Base-by-base conservation (phyloP, 768 basidiomycete genomes). In the Mycena galericulata region DNA sequence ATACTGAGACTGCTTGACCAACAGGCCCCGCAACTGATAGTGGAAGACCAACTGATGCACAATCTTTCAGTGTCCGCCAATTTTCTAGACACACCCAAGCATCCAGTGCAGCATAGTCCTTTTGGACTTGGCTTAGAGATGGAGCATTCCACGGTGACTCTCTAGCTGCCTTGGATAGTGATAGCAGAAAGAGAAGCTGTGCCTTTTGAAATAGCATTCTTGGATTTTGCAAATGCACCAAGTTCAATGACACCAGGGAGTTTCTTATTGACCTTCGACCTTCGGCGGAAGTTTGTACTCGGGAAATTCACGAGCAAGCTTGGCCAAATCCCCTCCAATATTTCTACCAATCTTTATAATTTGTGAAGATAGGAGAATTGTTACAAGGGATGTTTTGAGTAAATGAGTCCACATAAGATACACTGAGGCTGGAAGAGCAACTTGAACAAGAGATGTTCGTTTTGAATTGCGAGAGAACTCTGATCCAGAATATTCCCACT, bases 271-370 rank as follows among this genome's bases (percentile, higher is more conserved):
- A n/a, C 29, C 43, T 6, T 27, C 20, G 1, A 22, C 14, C 46
- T 49, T 60, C 4, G 9, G 10, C 10, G 46, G 32, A 22, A 49
- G 53, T 38, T 62, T 38, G 60, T 62, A 71, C 10, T 71, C 45
- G 1, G 72, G 50, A 45, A 73, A 73, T 29, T 73, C 72, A n/a
- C 57, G 34, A 34, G 61, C 55, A 36, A 73, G 62, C 29, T 73
- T 73, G 7, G 60, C 56, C 34, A 73, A 65, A 36, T 73, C 69
- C 20, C 29, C 60, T 24, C 50, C 56, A 62, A 73, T 58, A 51
- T 71, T 68, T 32, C 57, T n/a, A 4, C 69, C 72, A 68, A 73
- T 57, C 43, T 73, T 71, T 12, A 73, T n/a, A 20, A 68, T 50
- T n/a, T 71, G 61, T 45, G 36, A 11, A 30, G 56, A 58, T n/a